Percentiles rank a stretch among this genome's conserved stretches.
Conservation (phyloP, 1,284 basidiomycete genomes). For the Neonothopanus nambi region DNA sequence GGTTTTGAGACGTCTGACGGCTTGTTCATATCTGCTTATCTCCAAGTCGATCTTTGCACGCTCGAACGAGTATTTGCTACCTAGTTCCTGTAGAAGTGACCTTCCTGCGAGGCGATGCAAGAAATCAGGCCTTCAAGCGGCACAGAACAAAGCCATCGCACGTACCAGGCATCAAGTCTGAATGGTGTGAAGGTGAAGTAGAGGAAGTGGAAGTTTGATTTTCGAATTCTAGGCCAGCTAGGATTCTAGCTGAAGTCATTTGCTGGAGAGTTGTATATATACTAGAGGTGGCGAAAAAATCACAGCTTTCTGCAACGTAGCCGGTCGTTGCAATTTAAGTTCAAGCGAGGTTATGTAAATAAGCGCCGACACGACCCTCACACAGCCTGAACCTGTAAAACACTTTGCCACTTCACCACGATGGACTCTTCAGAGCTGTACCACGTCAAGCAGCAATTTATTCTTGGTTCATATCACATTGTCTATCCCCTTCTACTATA, state of each 20-base stretch:
- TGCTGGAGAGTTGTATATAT: too few relatives aligned
- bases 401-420: background rate
- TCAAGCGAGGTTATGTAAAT: background rate
- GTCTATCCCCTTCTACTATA: background rate
- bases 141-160: background rate
- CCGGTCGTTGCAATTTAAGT: background rate
- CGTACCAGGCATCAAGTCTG: conserved; percentile 11
- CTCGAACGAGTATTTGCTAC: background rate
- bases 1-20: conserved; percentile 15
- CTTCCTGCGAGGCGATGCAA: background rate
- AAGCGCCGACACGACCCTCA: background rate
- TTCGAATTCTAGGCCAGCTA: conserved; percentile 17
- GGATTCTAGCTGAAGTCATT: background rate
- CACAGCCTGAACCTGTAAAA: background rate
- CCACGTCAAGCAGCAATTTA: conserved; percentile 84
- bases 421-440: conserved; percentile 87
- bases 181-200: background rate
- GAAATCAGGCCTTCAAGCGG: background rate
- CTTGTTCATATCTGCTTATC: conserved; percentile 11
- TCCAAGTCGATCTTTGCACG: conserved; percentile 13
- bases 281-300: too few relatives aligned
- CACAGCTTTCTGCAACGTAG: background rate
- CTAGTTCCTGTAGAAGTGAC: background rate
- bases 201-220: background rate
- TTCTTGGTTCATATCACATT: conserved; percentile 55